Conservation (phyloP, 371 early-diverging fungal genomes). For the Circinella minor region DNA sequence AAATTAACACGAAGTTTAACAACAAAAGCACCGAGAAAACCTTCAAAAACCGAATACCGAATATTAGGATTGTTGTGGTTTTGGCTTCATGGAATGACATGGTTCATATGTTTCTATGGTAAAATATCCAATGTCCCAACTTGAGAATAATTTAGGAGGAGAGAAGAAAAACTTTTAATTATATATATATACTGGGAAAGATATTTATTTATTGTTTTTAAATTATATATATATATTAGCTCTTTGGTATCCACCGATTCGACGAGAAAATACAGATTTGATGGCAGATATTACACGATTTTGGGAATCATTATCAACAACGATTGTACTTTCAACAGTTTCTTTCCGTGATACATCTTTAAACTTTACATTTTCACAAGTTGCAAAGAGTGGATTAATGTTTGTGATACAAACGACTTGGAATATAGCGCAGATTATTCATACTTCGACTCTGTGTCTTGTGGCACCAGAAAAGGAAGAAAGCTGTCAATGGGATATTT, state of each 20-base stretch:
- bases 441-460: neutral
- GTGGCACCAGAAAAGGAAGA: slow-evolving; percentile 5
- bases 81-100: slow-evolving; percentile 3
- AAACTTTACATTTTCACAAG: neutral
- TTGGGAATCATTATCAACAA: neutral
- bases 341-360: neutral
- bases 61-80: slow-evolving; percentile 14
- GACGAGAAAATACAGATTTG: neutral
- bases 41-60: slow-evolving; percentile 8
- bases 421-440: neutral
- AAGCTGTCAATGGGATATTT: slow-evolving; percentile 13
- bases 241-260: slow-evolving; percentile 5
- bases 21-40: slow-evolving; percentile 18
- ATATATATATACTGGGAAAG: no score
- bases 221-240: neutral
- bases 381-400: neutral
- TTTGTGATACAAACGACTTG: neutral
- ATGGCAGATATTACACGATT: neutral
- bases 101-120: slow-evolving; percentile 18
- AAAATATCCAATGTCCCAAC: neutral
- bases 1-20: slow-evolving; percentile 15
- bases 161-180: no score
- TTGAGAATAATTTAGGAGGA: neutral
- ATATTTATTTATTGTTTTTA: no score
- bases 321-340: neutral